Base-by-base conservation (phyloP, 1,139 yeast species). In the Candida sp. region DNA sequence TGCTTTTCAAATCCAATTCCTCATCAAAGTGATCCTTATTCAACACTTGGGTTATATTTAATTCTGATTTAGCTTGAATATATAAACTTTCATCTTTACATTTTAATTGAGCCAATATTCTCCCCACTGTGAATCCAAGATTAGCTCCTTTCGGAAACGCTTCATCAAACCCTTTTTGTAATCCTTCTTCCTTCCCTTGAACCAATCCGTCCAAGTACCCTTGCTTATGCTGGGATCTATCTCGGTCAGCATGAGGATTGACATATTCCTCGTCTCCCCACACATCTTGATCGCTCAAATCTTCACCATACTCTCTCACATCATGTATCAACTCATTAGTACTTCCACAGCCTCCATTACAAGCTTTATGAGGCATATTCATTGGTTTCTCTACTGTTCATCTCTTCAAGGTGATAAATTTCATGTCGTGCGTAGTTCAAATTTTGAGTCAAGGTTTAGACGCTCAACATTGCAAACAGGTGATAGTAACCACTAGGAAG, bases 171-270 rank as follows among this genome's bases (percentile, higher is more conserved):
- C 97, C 97, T 5, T 64, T 57, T 55, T 91, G 98, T 22, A 90
- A 67, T 35, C 84, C 79, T 11, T 64, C 62, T 49, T 87, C 95
- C 53, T 87, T 84, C 3, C 89, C 79, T n/a, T 63, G 63, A 0
- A 87, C 70, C 5, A 90, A 61, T 0, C 98, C 98, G 48, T 87
- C 97, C 3, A 88, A 63, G 55, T 88, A 91, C 0, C 98, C 98
- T 47, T 85, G 84, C 51, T 87, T 87, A 21, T 73, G 74, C 57
- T 91, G 97, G n/a, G 73, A 75, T 37, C 95, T 67, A 49, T 79
- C 58, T 25, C 77, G 49, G 42, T 71, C 75, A 3, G 71, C 67
- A 21, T 70, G 61, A 5, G 69, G 52, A 22, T 60, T 54, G 11
- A 60, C 59, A 9, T 61, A 68, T 33, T 68, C 77, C 38, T 66